Evolutionary conservation across 2,329 filamentous ascomycete species (phyloP).

Genomic region (Calonectria fujianensis): DNA sequence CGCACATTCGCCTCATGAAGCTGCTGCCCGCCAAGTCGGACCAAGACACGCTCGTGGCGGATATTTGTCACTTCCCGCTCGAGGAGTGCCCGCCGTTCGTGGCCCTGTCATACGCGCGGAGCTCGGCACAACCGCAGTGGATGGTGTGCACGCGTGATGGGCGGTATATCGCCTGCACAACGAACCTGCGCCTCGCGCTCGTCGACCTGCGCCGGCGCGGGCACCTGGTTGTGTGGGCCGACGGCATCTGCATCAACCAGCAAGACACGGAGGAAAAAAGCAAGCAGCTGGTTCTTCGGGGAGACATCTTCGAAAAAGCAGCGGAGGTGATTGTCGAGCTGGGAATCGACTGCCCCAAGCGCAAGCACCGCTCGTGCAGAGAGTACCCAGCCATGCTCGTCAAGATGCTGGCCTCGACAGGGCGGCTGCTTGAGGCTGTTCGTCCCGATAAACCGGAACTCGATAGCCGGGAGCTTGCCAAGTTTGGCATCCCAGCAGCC

Average conservation of each 20-base stretch:
- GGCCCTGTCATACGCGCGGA: slow-evolving; percentile 38
- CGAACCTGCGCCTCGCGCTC: slow-evolving; percentile 27
- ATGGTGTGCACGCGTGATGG: slow-evolving; percentile 39
- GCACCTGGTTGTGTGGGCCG: slow-evolving; percentile 33
- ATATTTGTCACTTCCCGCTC: slow-evolving; percentile 38
- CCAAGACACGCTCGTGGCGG: slow-evolving; percentile 26
- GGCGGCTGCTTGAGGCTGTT: slow-evolving; percentile 21
- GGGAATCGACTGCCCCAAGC: slow-evolving; percentile 28
- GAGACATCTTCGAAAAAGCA: background rate
- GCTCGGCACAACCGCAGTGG: slow-evolving; percentile 21
- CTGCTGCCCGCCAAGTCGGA: slow-evolving; percentile 13
- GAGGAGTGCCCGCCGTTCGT: slow-evolving; percentile 34
- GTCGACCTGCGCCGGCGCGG: slow-evolving; percentile 25
- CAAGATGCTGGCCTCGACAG: slow-evolving; percentile 33
- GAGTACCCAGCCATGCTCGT: slow-evolving; percentile 35
- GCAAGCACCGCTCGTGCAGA: slow-evolving; percentile 27
- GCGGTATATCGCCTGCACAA: slow-evolving; percentile 34
- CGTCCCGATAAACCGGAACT: slow-evolving; percentile 25
- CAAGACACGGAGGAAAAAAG: slow-evolving; percentile 25
- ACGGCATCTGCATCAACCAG: slow-evolving; percentile 26
- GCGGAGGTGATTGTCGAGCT: slow-evolving; percentile 10
- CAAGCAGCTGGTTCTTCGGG: slow-evolving; percentile 11
- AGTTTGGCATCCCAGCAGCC: slow-evolving; percentile 29
- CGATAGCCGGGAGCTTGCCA: slow-evolving; percentile 20
- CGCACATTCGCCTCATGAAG: slow-evolving; percentile 37